Percentiles rank a stretch among this genome's conserved stretches.
Evolutionary conservation across 2,329 filamentous ascomycete genomes (phyloP).

Genomic region (Penicillium vulpinum): DNA sequence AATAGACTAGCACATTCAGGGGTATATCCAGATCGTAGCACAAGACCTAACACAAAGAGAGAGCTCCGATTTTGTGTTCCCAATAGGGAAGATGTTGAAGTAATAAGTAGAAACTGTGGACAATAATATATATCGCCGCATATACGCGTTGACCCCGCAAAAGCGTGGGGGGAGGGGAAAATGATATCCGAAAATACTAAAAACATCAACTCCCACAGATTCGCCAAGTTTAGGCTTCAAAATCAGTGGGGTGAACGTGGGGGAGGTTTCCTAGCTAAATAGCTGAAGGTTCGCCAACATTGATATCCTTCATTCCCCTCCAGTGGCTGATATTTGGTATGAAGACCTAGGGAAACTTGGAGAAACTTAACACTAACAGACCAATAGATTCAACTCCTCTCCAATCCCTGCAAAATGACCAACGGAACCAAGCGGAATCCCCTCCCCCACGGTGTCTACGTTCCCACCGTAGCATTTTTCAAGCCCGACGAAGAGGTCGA

Average conservation of each 20-base stretch:
- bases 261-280: slow-evolving; percentile 1
- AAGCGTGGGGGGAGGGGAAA: not conserved
- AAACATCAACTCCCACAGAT: not conserved
- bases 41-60: not conserved
- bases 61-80: not conserved
- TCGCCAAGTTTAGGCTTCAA: not conserved
- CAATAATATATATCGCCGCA: no score
- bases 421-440: slow-evolving; percentile 28
- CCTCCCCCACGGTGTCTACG: slow-evolving; percentile 60
- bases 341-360: not conserved
- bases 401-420: slow-evolving; percentile 22
- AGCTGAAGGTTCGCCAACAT: not conserved
- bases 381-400: not conserved
- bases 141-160: slow-evolving; percentile 11
- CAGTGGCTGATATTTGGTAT: not conserved
- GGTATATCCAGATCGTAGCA: not conserved
- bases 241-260: slow-evolving; percentile 1
- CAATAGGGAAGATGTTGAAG: no score
- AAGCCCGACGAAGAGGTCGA: slow-evolving; percentile 67
- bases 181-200: not conserved
- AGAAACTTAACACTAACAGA: not conserved
- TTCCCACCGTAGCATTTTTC: slow-evolving; percentile 75
- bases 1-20: not conserved
- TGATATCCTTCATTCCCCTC: not conserved
- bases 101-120: no score